Percentiles rank a stretch among this genome's conserved stretches.
Conservation (phyloP, 2,329 filamentous ascomycete species). For the Trichoderma semiorbis region DNA sequence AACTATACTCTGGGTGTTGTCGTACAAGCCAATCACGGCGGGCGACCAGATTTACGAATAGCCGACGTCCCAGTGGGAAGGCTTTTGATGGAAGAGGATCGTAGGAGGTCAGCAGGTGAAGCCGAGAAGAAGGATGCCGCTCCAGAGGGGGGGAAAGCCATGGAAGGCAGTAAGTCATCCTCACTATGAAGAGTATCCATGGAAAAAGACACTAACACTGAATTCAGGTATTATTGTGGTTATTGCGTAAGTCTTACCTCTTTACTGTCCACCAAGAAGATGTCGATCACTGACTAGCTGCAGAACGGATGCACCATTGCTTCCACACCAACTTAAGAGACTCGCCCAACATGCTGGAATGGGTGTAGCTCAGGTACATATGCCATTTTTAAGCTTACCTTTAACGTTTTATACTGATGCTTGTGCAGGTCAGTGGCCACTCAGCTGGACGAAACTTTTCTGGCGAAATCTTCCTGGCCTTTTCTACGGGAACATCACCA, state of each 20-base stretch:
- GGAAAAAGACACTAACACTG: not conserved
- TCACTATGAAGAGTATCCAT: not conserved
- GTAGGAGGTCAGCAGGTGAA: not conserved
- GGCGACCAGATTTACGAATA: not conserved
- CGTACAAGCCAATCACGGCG: not conserved
- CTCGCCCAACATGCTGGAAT: not conserved
- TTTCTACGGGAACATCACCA: not conserved
- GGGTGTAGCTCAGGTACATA: not conserved
- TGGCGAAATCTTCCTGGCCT: not conserved
- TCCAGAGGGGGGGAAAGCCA: not conserved
- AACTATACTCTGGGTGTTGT: not conserved
- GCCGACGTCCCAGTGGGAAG: not conserved
- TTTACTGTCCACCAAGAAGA: not conserved
- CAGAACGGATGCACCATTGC: not conserved
- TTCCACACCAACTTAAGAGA: not conserved
- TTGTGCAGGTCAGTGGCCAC: not conserved
- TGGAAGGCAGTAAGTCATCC: not conserved
- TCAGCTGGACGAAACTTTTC: not conserved
- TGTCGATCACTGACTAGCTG: not conserved
- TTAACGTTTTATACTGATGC: not conserved
- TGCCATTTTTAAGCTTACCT: not conserved
- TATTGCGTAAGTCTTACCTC: not conserved
- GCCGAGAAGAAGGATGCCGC: not conserved
- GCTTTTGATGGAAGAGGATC: not conserved
- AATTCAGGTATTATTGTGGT: not conserved